These are phyloP conservation scores for Turritis glabra DNA, from an alignment of 345 rosid species.

Conservation along the genomic window DNA sequence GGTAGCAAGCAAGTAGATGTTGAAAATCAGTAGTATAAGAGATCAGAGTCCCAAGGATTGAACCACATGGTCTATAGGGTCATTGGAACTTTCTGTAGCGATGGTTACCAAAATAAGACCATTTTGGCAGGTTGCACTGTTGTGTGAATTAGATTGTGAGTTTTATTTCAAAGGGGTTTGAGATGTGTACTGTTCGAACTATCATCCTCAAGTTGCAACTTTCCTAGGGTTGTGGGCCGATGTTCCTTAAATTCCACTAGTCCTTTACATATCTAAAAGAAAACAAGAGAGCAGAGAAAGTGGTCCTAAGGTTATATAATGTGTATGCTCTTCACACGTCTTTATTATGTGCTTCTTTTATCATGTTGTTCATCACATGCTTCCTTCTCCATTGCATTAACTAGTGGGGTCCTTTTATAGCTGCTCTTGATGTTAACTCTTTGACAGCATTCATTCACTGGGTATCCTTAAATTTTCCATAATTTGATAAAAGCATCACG, in stretches of 20 bases:
- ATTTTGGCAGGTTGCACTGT: constrained; percentile 24
- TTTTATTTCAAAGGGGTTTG: constrained; percentile 18
- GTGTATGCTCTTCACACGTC: constrained; percentile 60
- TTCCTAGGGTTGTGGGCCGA: constrained; percentile 73
- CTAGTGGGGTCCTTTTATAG: constrained; percentile 66
- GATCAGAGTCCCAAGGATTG: constrained; percentile 5
- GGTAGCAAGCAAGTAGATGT: background rate
- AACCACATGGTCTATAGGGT: constrained; percentile 26
- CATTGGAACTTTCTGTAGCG: constrained; percentile 20
- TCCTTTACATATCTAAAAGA: constrained; percentile 37
- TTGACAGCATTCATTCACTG: constrained; percentile 30
- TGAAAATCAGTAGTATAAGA: background rate
- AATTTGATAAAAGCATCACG: constrained; percentile 37
- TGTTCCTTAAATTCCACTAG: constrained; percentile 77
- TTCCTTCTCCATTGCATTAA: constrained; percentile 53
- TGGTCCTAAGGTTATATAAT: constrained; percentile 68
- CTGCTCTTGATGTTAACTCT: constrained; percentile 61
- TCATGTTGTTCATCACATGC: constrained; percentile 74
- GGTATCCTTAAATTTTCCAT: constrained; percentile 42
- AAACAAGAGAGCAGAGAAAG: constrained; percentile 37
- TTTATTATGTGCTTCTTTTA: constrained; percentile 61
- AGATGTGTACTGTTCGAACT: constrained; percentile 53
- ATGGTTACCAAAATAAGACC: constrained; percentile 24
- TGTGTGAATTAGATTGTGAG: constrained; percentile 25
- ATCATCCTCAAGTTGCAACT: constrained; percentile 68